Conservation (phyloP, 176 grass and related monocot genomes). For the Elymus sibiricus region DNA sequence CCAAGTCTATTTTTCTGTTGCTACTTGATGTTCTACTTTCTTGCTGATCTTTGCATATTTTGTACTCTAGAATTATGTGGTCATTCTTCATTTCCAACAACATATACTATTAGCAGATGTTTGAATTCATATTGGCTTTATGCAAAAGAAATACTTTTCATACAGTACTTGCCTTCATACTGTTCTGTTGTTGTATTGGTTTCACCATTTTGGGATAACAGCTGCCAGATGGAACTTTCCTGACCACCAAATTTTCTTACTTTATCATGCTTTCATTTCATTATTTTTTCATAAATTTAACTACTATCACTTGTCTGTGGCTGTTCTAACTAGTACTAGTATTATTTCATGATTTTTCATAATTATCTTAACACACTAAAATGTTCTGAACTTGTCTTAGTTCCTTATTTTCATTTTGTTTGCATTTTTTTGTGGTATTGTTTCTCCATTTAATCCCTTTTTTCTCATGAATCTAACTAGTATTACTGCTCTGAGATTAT, state of each 20-base stretch:
- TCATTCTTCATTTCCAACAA: slow-evolving; percentile 10
- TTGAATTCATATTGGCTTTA: slow-evolving; percentile 4
- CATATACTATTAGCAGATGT: neutral
- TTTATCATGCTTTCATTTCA: neutral
- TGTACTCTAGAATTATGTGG: neutral
- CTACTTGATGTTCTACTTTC: slow-evolving; percentile 18
- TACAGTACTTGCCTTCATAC: slow-evolving; percentile 13
- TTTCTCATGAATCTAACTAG: slow-evolving; percentile 1
- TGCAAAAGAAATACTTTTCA: neutral
- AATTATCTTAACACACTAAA: neutral
- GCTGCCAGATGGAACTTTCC: neutral
- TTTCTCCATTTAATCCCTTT: neutral
- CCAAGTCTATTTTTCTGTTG: slow-evolving; percentile 7
- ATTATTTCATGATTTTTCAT: no score
- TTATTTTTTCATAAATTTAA: slow-evolving; percentile 8
- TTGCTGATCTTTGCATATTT: slow-evolving; percentile 18
- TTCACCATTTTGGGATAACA: neutral
- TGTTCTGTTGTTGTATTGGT: neutral
- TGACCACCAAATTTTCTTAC: neutral
- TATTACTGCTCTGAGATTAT: slow-evolving; percentile 12
- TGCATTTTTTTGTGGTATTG: neutral
- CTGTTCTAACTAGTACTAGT: no score
- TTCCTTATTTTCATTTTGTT: slow-evolving; percentile 4
- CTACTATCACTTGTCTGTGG: slow-evolving; percentile 7
- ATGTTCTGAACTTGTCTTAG: slow-evolving; percentile 3